A percentile compares a stretch with the other conserved stretches of the same genome.
phyloP scores from a whole-genome alignment of 176 grass and related monocot genomes.

The Tillandsia fasciculata region DNA sequence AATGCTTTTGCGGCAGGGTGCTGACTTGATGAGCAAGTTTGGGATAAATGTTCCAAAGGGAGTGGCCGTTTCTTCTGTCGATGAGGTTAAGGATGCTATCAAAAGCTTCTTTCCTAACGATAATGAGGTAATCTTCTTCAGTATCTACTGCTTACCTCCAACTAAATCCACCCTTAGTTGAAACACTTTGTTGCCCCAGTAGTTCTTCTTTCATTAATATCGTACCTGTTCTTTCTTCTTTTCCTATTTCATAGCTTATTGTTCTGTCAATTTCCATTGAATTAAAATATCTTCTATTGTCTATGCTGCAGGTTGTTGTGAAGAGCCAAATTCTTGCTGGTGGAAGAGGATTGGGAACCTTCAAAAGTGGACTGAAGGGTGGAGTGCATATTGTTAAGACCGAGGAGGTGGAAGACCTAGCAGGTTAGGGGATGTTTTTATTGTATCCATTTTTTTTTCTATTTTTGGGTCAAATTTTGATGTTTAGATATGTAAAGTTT shows the following conservation, averaged over 20 bases:
- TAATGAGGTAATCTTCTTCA: constrained; percentile 58
- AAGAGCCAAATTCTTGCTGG: constrained; percentile 99
- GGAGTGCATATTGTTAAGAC: constrained; percentile 98
- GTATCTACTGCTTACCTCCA: too few relatives aligned
- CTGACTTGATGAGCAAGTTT: constrained; percentile 93
- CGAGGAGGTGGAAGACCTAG: constrained; percentile 69
- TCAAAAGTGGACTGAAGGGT: constrained; percentile 93
- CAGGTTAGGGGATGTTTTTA: constrained; percentile 36
- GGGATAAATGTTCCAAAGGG: constrained; percentile 89
- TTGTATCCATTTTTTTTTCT: constrained; percentile 5
- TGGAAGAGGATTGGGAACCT: constrained; percentile 88
- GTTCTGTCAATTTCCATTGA: neutral
- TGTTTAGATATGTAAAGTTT: neutral
- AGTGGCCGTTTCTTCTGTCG: constrained; percentile 46
- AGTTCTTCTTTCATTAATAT: neutral
- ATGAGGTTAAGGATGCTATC: constrained; percentile 55
- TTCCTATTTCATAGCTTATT: neutral
- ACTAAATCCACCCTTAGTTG: too few relatives aligned
- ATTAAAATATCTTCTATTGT: neutral
- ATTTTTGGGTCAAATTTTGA: neutral
- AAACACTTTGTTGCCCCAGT: too few relatives aligned
- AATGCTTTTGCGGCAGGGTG: constrained; percentile 40
- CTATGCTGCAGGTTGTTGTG: constrained; percentile 65
- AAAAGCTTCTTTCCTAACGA: constrained; percentile 66
- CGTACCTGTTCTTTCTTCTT: neutral